Evolutionary conservation across 192 early-diverging fungal genomes (phyloP).

Genomic region (Gryganskiella cystojenkinii): DNA sequence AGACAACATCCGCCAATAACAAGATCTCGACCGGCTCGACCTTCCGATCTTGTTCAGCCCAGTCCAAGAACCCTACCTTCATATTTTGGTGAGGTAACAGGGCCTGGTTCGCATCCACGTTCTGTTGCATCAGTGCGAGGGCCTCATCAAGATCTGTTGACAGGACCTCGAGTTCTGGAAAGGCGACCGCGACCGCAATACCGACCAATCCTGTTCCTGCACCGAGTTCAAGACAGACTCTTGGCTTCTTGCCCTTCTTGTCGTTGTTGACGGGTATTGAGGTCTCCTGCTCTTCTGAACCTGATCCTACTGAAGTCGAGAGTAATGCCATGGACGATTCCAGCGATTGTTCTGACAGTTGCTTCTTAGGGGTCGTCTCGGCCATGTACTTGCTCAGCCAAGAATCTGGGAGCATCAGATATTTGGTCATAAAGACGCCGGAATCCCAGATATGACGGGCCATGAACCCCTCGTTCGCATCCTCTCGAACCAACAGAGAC

Average conservation of each 20-base stretch:
- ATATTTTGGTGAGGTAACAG: slow-evolving; percentile 31
- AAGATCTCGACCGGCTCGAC: slow-evolving; percentile 47
- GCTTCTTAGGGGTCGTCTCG: slow-evolving; percentile 5
- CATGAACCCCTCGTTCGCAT: slow-evolving; percentile 50
- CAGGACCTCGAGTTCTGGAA: slow-evolving; percentile 39
- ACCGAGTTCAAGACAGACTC: slow-evolving; percentile 58
- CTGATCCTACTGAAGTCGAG: slow-evolving; percentile 16
- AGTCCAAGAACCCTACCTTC: slow-evolving; percentile 48
- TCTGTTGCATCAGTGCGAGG: slow-evolving; percentile 56
- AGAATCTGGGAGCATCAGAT: slow-evolving; percentile 36
- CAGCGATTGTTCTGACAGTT: not conserved
- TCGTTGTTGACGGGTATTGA: slow-evolving; percentile 8
- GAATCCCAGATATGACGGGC: slow-evolving; percentile 54
- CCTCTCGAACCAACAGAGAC: slow-evolving; percentile 38
- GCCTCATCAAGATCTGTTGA: slow-evolving; percentile 61
- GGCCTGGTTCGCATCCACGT: slow-evolving; percentile 46
- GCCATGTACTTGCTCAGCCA: slow-evolving; percentile 49
- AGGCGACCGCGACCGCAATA: slow-evolving; percentile 54
- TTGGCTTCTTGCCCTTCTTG: not conserved
- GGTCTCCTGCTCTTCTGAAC: not conserved
- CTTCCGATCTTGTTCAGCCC: slow-evolving; percentile 48
- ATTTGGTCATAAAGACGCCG: slow-evolving; percentile 49
- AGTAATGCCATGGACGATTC: slow-evolving; percentile 18
- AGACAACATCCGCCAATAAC: slow-evolving; percentile 46
- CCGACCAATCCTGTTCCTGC: slow-evolving; percentile 65